Evolutionary conservation across 345 rosid species (phyloP), one percentile per base, ranked within the genome.

Genomic region (Populus nigra): DNA sequence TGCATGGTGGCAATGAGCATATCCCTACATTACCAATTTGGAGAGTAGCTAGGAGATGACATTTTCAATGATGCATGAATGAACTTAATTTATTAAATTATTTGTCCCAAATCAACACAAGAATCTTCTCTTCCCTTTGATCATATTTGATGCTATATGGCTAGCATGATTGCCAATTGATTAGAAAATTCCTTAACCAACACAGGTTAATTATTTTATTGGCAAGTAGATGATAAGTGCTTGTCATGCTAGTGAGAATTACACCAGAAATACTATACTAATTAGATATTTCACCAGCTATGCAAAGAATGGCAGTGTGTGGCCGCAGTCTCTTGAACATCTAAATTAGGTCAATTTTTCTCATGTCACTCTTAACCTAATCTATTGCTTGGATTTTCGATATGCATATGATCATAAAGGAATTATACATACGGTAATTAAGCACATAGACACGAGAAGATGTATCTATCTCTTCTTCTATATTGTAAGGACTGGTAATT

Each of bases 331-430:
- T 8, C 12, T 8, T 22, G 25, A 55, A 0, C 25, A 55, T 55
- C 62, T 55, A 22, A 55, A 41, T 0, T n/a, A 8, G 43, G 36
- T 71, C 65, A 50, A 8, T 0, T 22, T n/a, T 50, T 72, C 3
- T 72, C 74, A 53, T 53, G 29, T 72, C 36, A 22, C 74, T 49
- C 36, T 29, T 57, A n/a, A n/a, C 63, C 63, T n/a, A n/a, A n/a
- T 57, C 45, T 47, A 15, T 13, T 15, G 18, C 27, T n/a, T 57
- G 29, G 22, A 4, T 8, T 57, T 9, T n/a, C 29, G 5, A 8
- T 57, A 11, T 57, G 10, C 27, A 22, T 8, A 25, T 25, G 25
- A n/a, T 57, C 25, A 8, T n/a, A 22, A n/a, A 10, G 2, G 43
- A 8, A 8, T 39, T 8, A 39, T 8, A 1, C 8, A 29, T 29